A percentile compares a stretch with the other conserved stretches of the same genome.
Conservation (phyloP, 2,329 filamentous ascomycete genomes). For the Botrytis aclada region DNA sequence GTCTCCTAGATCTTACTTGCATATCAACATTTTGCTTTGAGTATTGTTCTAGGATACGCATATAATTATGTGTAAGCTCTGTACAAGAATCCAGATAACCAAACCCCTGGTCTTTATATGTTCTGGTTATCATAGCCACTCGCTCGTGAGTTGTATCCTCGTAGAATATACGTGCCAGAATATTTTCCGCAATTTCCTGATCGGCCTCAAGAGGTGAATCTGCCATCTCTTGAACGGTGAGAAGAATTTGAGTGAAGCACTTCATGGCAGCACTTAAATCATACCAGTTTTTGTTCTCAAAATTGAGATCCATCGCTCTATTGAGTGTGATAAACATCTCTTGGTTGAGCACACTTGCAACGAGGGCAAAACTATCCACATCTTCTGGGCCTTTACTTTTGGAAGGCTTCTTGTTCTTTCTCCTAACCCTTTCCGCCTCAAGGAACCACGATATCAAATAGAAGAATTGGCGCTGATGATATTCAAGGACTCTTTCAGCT, state of each 20-base stretch:
- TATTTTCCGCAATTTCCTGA: slow-evolving; percentile 96
- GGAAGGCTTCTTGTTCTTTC: slow-evolving; percentile 55
- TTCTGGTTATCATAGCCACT: slow-evolving; percentile 73
- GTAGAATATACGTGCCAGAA: slow-evolving; percentile 95
- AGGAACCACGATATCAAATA: slow-evolving; percentile 93
- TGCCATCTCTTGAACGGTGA: slow-evolving; percentile 91
- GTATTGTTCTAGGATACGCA: slow-evolving; percentile 88
- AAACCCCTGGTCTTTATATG: slow-evolving; percentile 92
- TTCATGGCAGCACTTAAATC: slow-evolving; percentile 85
- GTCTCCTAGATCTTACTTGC: slow-evolving; percentile 80
- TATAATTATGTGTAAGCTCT: slow-evolving; percentile 85
- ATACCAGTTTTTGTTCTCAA: slow-evolving; percentile 82
- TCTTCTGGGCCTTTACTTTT: slow-evolving; percentile 48
- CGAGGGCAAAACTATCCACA: slow-evolving; percentile 75
- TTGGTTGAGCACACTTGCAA: slow-evolving; percentile 88
- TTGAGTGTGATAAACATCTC: slow-evolving; percentile 91
- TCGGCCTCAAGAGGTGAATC: slow-evolving; percentile 85
- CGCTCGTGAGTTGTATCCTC: slow-evolving; percentile 92
- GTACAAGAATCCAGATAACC: slow-evolving; percentile 91
- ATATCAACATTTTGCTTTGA: slow-evolving; percentile 93
- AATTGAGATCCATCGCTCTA: slow-evolving; percentile 72
- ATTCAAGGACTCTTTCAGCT: slow-evolving; percentile 72
- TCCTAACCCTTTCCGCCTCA: slow-evolving; percentile 74
- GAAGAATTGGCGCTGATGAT: slow-evolving; percentile 83
- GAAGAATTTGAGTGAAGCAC: slow-evolving; percentile 89